These are phyloP conservation scores for Aspergillus uvarum DNA, from an alignment of 2,329 filamentous ascomycete genomes.

Conservation along the genomic window DNA sequence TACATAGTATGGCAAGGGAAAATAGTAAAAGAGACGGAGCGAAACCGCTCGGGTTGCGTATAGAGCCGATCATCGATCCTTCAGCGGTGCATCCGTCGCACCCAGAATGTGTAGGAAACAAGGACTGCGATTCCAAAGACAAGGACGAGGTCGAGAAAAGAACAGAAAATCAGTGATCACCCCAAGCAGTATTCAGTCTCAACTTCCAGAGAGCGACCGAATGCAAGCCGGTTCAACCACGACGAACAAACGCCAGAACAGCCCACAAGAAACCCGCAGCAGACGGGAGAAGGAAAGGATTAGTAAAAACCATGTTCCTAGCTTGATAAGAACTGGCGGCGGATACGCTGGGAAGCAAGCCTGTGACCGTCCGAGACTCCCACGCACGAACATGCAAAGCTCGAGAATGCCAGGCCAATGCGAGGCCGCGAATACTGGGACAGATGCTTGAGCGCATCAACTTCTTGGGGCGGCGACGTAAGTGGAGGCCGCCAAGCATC, in stretches of 20 bases:
- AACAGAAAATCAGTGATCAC: too few species aligned
- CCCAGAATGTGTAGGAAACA: constrained; percentile 21
- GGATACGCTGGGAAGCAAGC: not conserved
- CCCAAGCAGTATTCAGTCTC: not conserved
- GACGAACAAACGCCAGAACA: not conserved
- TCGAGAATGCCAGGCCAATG: not conserved
- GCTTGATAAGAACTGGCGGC: not conserved
- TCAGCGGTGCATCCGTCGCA: constrained; percentile 7
- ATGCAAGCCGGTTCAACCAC: not conserved
- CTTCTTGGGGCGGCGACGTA: not conserved
- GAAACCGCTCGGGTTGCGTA: constrained; percentile 15
- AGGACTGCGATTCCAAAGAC: not conserved
- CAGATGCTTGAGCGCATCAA: not conserved
- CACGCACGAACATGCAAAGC: not conserved
- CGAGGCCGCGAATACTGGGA: not conserved
- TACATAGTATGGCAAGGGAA: not conserved
- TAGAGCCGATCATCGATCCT: constrained; percentile 27
- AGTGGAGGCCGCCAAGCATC: not conserved
- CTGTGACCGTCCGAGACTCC: not conserved
- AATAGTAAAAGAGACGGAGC: constrained; percentile 8
- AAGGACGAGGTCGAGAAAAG: not conserved
- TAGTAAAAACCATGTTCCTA: not conserved
- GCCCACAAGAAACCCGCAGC: not conserved
- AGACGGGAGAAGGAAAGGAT: not conserved
- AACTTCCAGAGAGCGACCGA: not conserved